These are phyloP conservation scores for Brassica carinata DNA, from an alignment of 345 rosid species.

Conservation along the genomic window DNA sequence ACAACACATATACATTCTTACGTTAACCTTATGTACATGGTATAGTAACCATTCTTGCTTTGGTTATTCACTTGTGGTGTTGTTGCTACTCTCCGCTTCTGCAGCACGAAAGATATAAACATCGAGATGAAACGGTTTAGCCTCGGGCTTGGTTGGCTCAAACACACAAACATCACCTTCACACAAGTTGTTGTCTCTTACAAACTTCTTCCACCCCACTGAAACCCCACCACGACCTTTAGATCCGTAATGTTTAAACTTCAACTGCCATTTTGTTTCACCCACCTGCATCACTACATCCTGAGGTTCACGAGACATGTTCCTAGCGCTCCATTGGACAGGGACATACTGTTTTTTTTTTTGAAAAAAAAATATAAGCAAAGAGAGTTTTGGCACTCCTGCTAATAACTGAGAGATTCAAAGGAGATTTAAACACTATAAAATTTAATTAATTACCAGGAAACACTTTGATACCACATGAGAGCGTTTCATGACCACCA, in stretches of 20 bases:
- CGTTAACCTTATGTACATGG: not conserved
- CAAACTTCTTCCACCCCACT: constrained; percentile 33
- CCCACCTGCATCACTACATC: constrained; percentile 35
- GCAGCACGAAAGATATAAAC: constrained; percentile 30
- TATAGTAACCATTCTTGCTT: not conserved
- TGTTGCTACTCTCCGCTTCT: constrained; percentile 25
- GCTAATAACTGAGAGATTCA: not conserved
- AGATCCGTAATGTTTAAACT: not conserved
- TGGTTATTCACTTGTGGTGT: constrained; percentile 1
- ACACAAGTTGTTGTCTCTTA: constrained; percentile 25
- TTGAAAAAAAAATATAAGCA: not conserved
- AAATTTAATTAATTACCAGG: constrained; percentile 41
- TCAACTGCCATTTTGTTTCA: constrained; percentile 22
- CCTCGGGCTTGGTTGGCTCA: constrained; percentile 22
- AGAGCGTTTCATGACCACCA: constrained; percentile 50
- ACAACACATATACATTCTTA: not conserved
- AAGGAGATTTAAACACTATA: not conserved
- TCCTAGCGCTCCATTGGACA: constrained; percentile 12
- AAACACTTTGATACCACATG: constrained; percentile 41
- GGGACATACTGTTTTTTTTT: constrained; percentile 20
- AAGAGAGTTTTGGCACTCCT: too few relatives aligned
- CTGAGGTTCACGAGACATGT: not conserved
- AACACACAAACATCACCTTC: constrained; percentile 32
- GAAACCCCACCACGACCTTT: constrained; percentile 30
- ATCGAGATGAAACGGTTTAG: constrained; percentile 7